These are phyloP conservation scores for Kuraishia cidri DNA, from an alignment of 805 yeast genomes.

Conservation along the genomic window DNA sequence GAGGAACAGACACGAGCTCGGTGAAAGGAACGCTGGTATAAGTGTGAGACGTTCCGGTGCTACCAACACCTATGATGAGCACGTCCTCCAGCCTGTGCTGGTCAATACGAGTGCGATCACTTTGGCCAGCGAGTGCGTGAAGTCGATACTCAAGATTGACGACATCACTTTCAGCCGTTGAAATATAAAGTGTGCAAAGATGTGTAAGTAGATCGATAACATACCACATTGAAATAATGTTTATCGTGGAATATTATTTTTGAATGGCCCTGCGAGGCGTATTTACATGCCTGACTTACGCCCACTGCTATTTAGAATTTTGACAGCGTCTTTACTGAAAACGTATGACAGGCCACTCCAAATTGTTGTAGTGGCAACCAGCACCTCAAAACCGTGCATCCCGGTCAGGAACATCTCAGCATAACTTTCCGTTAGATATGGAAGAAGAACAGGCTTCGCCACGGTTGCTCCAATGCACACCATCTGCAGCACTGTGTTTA, in stretches of 20 bases:
- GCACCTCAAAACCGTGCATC: conserved; percentile 33
- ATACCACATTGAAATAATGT: neutral
- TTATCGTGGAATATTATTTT: too few species aligned
- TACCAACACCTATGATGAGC: conserved; percentile 84
- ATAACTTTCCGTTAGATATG: conserved; percentile 20
- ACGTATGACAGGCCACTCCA: conserved; percentile 74
- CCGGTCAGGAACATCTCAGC: conserved; percentile 13
- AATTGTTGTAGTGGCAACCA: conserved; percentile 64
- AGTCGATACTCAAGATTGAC: conserved; percentile 91
- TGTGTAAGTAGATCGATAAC: neutral
- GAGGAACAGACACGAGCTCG: conserved; percentile 83
- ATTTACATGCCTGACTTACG: neutral
- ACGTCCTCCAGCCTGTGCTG: conserved; percentile 92
- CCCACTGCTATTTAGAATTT: conserved; percentile 23
- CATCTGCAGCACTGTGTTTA: conserved; percentile 92
- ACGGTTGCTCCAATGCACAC: conserved; percentile 64
- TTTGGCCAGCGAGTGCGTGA: conserved; percentile 93
- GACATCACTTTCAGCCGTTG: conserved; percentile 90
- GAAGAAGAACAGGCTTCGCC: conserved; percentile 38
- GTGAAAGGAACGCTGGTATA: conserved; percentile 92
- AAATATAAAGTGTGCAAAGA: conserved; percentile 3
- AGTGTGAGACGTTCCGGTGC: conserved; percentile 93
- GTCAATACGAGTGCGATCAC: conserved; percentile 93
- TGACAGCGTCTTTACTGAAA: conserved; percentile 62
- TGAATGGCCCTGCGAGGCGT: too few species aligned